These are phyloP conservation scores for Fusarium anthophilum DNA, from an alignment of 2,329 filamentous ascomycete species.

Conservation along the genomic window DNA sequence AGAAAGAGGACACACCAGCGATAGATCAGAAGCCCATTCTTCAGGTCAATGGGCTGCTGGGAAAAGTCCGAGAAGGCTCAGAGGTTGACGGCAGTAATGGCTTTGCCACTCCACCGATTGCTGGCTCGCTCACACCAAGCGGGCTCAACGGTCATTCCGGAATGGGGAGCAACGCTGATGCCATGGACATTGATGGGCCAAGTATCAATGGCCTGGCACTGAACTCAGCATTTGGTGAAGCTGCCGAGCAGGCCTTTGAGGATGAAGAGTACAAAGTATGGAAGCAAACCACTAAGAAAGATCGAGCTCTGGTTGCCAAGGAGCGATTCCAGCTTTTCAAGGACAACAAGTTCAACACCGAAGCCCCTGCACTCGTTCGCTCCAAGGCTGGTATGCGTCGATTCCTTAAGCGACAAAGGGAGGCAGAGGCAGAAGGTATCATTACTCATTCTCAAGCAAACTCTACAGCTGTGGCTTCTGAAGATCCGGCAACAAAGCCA, in stretches of 20 bases:
- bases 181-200: slow-evolving; percentile 86
- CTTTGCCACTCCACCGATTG: slow-evolving; percentile 81
- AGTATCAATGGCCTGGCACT: slow-evolving; percentile 73
- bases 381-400: slow-evolving; percentile 90
- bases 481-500: slow-evolving; percentile 58
- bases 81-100: slow-evolving; percentile 88
- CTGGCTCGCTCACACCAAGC: slow-evolving; percentile 80
- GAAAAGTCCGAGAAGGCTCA: slow-evolving; percentile 75
- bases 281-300: slow-evolving; percentile 99
- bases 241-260: slow-evolving; percentile 79
- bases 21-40: slow-evolving; percentile 78
- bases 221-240: slow-evolving; percentile 70
- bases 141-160: slow-evolving; percentile 74
- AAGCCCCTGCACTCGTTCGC: slow-evolving; percentile 87
- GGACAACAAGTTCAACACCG: slow-evolving; percentile 82
- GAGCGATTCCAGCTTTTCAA: slow-evolving; percentile 89
- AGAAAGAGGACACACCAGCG: slow-evolving; percentile 81
- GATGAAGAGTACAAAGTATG: slow-evolving; percentile 98
- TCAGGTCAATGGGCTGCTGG: slow-evolving; percentile 71
- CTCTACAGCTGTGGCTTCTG: slow-evolving; percentile 51
- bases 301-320: slow-evolving; percentile 85
- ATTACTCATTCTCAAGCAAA: slow-evolving; percentile 51
- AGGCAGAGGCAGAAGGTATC: slow-evolving; percentile 64
- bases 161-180: slow-evolving; percentile 78
- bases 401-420: slow-evolving; percentile 82